Base-by-base conservation (phyloP, 2,329 filamentous ascomycete species). In the Ophiostoma quercus region DNA sequence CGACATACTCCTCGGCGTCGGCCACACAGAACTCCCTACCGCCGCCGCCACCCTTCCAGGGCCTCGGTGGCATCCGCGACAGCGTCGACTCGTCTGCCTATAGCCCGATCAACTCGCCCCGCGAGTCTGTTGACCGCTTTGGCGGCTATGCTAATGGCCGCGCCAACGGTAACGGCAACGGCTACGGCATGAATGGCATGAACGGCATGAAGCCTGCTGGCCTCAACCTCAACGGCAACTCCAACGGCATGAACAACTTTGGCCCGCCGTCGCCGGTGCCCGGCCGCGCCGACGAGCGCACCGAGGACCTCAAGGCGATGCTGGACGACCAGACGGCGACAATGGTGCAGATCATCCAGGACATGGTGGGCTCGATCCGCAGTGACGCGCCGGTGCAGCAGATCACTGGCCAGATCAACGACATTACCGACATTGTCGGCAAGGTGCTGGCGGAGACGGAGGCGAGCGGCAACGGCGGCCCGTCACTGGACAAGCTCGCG, bases 241-340 rank as follows among this genome's bases (percentile, higher is more conserved):
- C 9, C 51, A 82, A 81, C 71, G 82, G 80, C 66, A 82, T 34
- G 34, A 34, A 81, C 71, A 82, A 80, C 66, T 78, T 76, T 25
- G 81, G 80, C 66, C 71, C 62, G 34, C 34, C 19, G 19, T 76
- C 47, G 74, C 73, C 37, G 2, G 62, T 47, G 22, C 57, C 57
- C 4, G 78, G 77, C 43, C 78, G 78, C 63, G 76, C 76, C 54
- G 81, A 83, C 73, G 77, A 77, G 74, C 79, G 78, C 67, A 77
- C 80, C 34, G 83, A 85, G 73, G 85, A 87, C 72, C 79, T 87
- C 69, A 85, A 84, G 77, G 86, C 91, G 71, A 94, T 92, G 76
- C 85, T 96, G 47, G 91, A 95, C 76, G 91, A 94, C 76, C 91
- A 95, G 77, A 94, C 90, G 12, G 90, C 91, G 67, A 82, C 88